These are phyloP conservation scores for Potentilla sterilis DNA, from an alignment of 306 rosid species.

Conservation along the genomic window DNA sequence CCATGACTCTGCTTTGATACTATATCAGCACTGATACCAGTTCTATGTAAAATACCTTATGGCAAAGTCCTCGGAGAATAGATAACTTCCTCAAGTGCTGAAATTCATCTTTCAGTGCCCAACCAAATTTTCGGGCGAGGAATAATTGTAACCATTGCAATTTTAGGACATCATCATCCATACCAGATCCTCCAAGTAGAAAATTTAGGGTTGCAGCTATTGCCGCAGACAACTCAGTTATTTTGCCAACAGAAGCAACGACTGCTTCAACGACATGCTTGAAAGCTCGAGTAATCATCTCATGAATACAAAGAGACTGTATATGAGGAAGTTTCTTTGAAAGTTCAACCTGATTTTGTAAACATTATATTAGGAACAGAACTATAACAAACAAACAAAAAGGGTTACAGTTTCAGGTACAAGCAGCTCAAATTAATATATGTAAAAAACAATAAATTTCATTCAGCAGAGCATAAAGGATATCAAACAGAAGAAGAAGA, in stretches of 20 bases:
- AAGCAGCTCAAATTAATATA: neutral
- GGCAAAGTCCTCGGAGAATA: conserved; percentile 84
- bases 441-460: neutral
- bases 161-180: conserved; percentile 55
- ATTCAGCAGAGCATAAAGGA: neutral
- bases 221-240: conserved; percentile 54
- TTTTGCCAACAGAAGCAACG: conserved; percentile 54
- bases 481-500: neutral
- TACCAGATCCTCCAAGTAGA: conserved; percentile 56
- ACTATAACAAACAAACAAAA: neutral
- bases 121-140: conserved; percentile 65
- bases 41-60: conserved; percentile 50
- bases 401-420: conserved; percentile 7
- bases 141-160: conserved; percentile 62
- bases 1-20: conserved; percentile 17
- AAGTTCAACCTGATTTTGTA: conserved; percentile 69
- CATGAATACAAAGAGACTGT: conserved; percentile 93
- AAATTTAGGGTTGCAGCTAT: conserved; percentile 69
- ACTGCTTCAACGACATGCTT: conserved; percentile 80
- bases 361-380: conserved; percentile 31
- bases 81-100: conserved; percentile 75
- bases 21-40: neutral
- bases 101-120: conserved; percentile 72
- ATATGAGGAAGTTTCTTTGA: conserved; percentile 91
- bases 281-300: conserved; percentile 93